Evolutionary conservation across 768 basidiomycete species (phyloP).

Genomic region (Lactarius akahatsu): DNA sequence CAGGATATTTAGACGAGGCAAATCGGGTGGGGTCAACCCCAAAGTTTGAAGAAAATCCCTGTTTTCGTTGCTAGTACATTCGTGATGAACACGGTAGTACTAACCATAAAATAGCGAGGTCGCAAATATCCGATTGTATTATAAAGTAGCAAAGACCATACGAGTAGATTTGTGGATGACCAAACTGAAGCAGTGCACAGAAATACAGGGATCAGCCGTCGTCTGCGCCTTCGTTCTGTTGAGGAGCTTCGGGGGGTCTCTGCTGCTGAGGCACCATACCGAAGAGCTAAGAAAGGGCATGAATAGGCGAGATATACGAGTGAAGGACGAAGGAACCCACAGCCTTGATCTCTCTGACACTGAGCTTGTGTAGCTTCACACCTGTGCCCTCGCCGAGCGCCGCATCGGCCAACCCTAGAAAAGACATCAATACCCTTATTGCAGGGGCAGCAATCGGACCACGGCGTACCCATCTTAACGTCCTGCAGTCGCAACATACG

Average conservation of each 20-base stretch:
- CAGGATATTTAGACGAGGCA: constrained; percentile 3
- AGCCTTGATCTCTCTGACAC: constrained; percentile 66
- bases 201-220: neutral
- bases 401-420: constrained; percentile 57
- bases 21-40: neutral
- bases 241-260: neutral
- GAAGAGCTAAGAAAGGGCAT: constrained; percentile 31
- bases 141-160: constrained; percentile 4
- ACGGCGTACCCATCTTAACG: constrained; percentile 52
- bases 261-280: constrained; percentile 30
- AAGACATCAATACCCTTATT: neutral
- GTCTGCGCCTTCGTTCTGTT: neutral
- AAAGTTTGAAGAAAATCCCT: neutral
- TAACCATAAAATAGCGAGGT: neutral
- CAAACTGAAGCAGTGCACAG: neutral
- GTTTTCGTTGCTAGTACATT: neutral
- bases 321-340: constrained; percentile 38
- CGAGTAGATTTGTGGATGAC: neutral
- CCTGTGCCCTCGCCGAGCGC: constrained; percentile 69
- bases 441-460: neutral
- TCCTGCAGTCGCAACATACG: constrained; percentile 71
- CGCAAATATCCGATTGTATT: neutral
- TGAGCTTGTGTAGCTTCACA: constrained; percentile 59
- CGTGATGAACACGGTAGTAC: no score
- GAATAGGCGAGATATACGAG: neutral